Evolutionary conservation across 371 early-diverging fungal species (phyloP).

Genomic region (Amoeboaphelidium protococcarum): DNA sequence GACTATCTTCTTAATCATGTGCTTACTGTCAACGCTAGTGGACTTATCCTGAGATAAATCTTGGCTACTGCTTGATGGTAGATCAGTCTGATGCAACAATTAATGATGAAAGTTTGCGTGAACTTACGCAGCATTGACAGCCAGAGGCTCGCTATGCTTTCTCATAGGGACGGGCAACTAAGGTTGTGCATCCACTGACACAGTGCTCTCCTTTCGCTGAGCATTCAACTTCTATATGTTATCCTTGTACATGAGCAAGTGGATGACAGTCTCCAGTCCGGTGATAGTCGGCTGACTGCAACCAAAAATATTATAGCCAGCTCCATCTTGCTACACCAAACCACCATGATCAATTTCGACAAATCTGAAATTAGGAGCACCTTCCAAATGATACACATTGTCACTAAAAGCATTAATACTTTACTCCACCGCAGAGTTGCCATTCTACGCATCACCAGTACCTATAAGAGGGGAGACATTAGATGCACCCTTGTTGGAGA

Average conservation of each 20-base stretch:
- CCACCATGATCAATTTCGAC: too few species aligned
- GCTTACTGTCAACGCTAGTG: not conserved
- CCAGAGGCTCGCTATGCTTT: too few species aligned
- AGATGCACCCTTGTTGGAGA: not conserved
- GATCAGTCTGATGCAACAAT: slow-evolving; percentile 26
- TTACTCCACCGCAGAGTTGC: not conserved
- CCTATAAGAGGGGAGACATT: not conserved
- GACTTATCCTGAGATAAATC: not conserved
- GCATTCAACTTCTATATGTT: too few species aligned
- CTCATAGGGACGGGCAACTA: too few species aligned
- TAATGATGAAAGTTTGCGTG: too few species aligned
- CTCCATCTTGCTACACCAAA: too few species aligned
- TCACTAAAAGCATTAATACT: slow-evolving; percentile 14
- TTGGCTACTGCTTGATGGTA: slow-evolving; percentile 5
- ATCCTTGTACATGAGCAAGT: not conserved
- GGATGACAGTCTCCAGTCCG: slow-evolving; percentile 28
- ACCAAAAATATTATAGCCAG: slow-evolving; percentile 31
- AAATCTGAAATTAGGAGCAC: slow-evolving; percentile 43
- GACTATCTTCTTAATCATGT: not conserved
- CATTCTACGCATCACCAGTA: not conserved
- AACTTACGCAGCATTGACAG: too few species aligned
- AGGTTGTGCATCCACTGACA: too few species aligned
- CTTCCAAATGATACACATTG: slow-evolving; percentile 31
- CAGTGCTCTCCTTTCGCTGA: too few species aligned
- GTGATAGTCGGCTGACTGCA: slow-evolving; percentile 37